Conservation (phyloP, 1,139 yeast genomes). For the Kodamaea derodonti region DNA sequence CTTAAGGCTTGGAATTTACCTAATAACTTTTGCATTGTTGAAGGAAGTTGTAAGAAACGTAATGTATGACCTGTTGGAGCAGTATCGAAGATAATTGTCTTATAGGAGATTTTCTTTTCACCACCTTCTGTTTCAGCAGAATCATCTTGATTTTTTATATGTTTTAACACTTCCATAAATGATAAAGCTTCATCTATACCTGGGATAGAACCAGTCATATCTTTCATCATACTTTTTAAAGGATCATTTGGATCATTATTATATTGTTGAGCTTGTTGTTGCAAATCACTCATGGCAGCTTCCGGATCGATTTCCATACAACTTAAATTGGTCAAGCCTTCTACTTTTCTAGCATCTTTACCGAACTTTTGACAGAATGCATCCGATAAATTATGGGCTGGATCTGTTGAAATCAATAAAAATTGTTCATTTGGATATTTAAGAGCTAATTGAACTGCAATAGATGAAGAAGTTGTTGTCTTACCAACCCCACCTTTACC, state of each 20-base stretch:
- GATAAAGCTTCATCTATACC: conserved; percentile 98
- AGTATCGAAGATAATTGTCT: conserved; percentile 92
- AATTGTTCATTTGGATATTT: conserved; percentile 80
- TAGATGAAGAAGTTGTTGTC: conserved; percentile 93
- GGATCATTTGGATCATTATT: conserved; percentile 62
- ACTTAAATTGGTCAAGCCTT: conserved; percentile 80
- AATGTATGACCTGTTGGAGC: conserved; percentile 99
- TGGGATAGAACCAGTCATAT: conserved; percentile 91
- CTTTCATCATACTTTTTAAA: conserved; percentile 72
- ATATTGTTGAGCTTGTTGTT: conserved; percentile 54
- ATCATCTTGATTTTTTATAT: conserved; percentile 72
- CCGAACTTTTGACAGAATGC: conserved; percentile 98
- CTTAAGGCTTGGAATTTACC: conserved; percentile 84
- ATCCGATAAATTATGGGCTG: conserved; percentile 95
- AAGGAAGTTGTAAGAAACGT: conserved; percentile 89
- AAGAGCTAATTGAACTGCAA: conserved; percentile 85
- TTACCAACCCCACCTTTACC: conserved; percentile 99
- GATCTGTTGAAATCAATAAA: conserved; percentile 90
- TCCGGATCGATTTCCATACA: conserved; percentile 99
- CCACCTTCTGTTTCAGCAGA: conserved; percentile 29
- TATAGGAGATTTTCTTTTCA: conserved; percentile 49
- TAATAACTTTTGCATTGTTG: conserved; percentile 82
- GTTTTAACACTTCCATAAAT: conserved; percentile 96
- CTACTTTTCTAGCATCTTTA: conserved; percentile 90
- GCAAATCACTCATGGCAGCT: conserved; percentile 87